A percentile compares a stretch with the other conserved stretches of the same genome.
These are phyloP conservation scores for Haematococcus sp. DNA, from an alignment of 139 green algal species.

Conservation along the genomic window DNA sequence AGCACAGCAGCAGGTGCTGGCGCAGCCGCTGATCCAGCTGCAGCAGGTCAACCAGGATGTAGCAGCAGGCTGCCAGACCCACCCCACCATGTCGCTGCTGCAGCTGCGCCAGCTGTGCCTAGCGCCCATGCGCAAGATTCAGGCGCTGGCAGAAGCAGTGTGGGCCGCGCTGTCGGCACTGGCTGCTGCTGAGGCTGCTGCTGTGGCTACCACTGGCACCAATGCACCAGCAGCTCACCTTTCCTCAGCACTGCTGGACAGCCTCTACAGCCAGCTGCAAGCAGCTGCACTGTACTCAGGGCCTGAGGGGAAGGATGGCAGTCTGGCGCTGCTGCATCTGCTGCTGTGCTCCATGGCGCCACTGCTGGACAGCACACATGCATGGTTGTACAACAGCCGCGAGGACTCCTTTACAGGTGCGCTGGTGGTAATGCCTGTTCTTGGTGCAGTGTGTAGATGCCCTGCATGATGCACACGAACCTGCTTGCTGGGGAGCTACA, in stretches of 20 bases:
- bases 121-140: not conserved
- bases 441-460: no score
- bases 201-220: not conserved
- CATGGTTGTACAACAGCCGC: constrained; percentile 14
- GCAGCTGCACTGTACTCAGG: not conserved
- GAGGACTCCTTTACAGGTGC: constrained; percentile 5
- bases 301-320: not conserved
- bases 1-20: not conserved
- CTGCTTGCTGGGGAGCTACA: no score
- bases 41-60: constrained; percentile 18
- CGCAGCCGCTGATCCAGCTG: constrained; percentile 5
- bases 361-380: constrained; percentile 12
- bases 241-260: constrained; percentile 1
- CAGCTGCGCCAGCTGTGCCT: constrained; percentile 6
- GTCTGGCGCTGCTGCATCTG: constrained; percentile 19
- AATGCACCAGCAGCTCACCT: not conserved
- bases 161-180: not conserved
- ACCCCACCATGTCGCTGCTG: not conserved
- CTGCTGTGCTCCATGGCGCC: constrained; percentile 7
- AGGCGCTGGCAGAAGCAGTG: not conserved
- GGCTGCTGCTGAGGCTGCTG: not conserved
- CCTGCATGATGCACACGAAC: constrained; percentile 3
- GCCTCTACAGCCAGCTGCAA: not conserved
- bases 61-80: not conserved
- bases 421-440: not conserved